phyloP scores from a whole-genome alignment of 2,329 filamentous ascomycete genomes.

The Botrytis aclada region DNA sequence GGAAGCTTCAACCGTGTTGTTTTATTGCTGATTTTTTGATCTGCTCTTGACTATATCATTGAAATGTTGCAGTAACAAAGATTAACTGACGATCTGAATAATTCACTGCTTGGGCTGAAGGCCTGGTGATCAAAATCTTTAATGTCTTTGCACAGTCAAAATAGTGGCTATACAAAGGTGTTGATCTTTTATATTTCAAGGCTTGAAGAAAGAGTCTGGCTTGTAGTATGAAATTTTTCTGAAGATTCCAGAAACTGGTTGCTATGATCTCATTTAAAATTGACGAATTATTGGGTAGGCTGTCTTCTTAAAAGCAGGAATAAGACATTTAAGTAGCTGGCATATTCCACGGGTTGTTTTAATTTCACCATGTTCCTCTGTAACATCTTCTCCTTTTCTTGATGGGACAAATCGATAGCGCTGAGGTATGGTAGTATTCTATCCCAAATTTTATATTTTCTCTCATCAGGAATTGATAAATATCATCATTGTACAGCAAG shows the following conservation, averaged over 20 bases:
- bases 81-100: no score
- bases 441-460: background rate
- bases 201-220: background rate
- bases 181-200: background rate
- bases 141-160: background rate
- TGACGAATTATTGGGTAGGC: background rate
- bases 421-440: background rate
- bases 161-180: background rate
- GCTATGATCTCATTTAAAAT: background rate
- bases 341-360: background rate
- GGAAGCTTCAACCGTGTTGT: background rate
- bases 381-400: rapidly evolving
- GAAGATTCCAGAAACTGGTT: background rate
- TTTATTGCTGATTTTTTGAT: background rate
- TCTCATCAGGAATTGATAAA: background rate
- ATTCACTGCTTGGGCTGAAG: background rate
- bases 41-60: no score
- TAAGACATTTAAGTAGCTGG: background rate
- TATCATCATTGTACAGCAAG: background rate
- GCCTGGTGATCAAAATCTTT: background rate
- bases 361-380: rapidly evolving
- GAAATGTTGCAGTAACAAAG: no score
- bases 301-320: background rate
- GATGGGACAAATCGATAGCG: background rate
- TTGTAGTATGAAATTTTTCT: background rate